Evolutionary conservation across 768 basidiomycete genomes (phyloP), one percentile per base, ranked within the genome.

Genomic region (Termitomyces sp.): DNA sequence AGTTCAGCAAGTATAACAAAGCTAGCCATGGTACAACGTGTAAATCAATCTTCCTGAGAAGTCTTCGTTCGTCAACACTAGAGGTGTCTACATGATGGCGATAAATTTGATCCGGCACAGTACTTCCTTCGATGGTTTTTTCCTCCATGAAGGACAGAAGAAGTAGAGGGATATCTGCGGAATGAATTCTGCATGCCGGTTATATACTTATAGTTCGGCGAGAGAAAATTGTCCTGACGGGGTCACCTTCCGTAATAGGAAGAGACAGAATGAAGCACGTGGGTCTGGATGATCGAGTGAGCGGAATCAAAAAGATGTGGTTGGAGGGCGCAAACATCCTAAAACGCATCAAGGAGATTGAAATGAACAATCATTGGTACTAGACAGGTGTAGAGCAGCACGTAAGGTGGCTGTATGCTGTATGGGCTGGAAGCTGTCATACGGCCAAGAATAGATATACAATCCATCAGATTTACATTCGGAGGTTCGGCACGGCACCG

Each of bases 21-120:
- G 85, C 77, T 26, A 93, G 72, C 86, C 88, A 92, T 35, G 92
- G 92, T 33, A 92, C 77, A 56, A 92, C 75, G 64, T 77, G 79
- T 63, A 83, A 56, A 66, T 90, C 88, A 50, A 89, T 80, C 68
- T 79, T 86, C 46, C 86, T 72, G 40, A 81, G 69, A 26, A 89
- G 74, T 54, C 72, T 79, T 49, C 70, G 74, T 66, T 85, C 85
- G 63, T 88, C 74, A 47, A 89, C 64, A 13, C 66, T 63, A 38
- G 80, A 80, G 3, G 75, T 78, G 63, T 84, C 81, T n/a, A 83
- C 69, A 14, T 81, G 78, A 13, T 79, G 74, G 38, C 75, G 75
- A 65, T 82, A 85, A 18, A 78, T 26, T 52, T 70, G 59, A 56
- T 72, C 64, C 55, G 56, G 53, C 6, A 38, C 47, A 35, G 60